Base-by-base conservation (phyloP, 805 yeast genomes). In the Barnettozyma sucrosica region DNA sequence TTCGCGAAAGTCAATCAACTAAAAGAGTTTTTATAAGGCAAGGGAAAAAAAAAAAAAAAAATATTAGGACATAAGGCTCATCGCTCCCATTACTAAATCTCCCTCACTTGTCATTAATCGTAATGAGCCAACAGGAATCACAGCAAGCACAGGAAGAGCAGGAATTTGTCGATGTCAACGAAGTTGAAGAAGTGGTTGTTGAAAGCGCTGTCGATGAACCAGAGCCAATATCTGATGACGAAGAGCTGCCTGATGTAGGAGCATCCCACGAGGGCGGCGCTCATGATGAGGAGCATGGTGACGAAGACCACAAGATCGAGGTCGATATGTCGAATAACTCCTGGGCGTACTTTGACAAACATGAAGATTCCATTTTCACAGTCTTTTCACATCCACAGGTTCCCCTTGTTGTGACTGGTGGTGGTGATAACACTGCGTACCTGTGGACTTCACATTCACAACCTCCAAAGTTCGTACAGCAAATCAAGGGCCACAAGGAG, bases 271-370 rank as follows among this genome's bases (percentile, higher is more conserved):
- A 59, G 32, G 62, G 52, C 28, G 57, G 50, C 11, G 47, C 48
- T 19, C 62, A 58, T 14, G 72, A 66, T 21, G 79, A 75, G 45
- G 74, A 70, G n/a, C n/a, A n/a, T n/a, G n/a, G n/a, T n/a, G n/a
- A n/a, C n/a, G n/a, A n/a, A n/a, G n/a, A n/a, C n/a, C n/a, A n/a
- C 41, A 69, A 74, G 36, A 67, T 87, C 37, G 95, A 86, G 65
- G 77, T 92, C 30, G 98, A 90, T 61, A 70, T 90, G 81, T 74
- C 90, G 43, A 92, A 92, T 68, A 92, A 92, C 67, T 88, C 98
- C 7, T 78, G 83, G 69, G 72, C 88, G 0, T 93, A 88, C 66
- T 93, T 93, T 64, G 99, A 93, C 63, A 75, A 77, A 55, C 99
- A 93, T 63, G 74, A 77, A 47, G 99, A 93, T 66, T 88, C 97